Evolutionary conservation across 1,284 basidiomycete genomes (phyloP).

Genomic region (Stygiomarasmius scandens): DNA sequence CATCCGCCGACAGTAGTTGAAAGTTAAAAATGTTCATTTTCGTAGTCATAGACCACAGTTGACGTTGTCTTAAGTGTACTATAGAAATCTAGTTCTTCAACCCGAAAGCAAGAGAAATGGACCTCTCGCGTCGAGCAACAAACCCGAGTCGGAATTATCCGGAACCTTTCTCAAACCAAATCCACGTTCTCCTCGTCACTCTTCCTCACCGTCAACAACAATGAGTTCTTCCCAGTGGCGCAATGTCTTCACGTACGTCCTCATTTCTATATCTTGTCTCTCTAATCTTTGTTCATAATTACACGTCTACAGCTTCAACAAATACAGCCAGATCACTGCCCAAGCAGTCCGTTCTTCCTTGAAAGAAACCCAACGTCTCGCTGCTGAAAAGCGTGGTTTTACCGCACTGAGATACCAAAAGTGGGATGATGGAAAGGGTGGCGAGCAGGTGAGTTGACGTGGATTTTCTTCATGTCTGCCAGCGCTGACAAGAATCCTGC

Average conservation of each 20-base stretch:
- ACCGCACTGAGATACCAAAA: constrained; percentile 80
- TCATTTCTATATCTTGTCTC: background rate
- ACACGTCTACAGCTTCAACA: constrained; percentile 75
- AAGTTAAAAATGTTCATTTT: too few relatives aligned
- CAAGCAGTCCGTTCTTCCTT: constrained; percentile 83
- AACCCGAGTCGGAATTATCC: background rate
- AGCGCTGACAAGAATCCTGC: background rate
- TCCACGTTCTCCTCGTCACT: constrained; percentile 17
- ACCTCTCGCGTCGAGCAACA: too few relatives aligned
- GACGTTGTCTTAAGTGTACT: too few relatives aligned
- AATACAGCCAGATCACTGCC: constrained; percentile 89
- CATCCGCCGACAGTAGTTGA: too few relatives aligned
- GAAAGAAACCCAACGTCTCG: constrained; percentile 79
- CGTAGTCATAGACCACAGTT: too few relatives aligned
- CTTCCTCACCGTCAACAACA: constrained; percentile 30
- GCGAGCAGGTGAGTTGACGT: constrained; percentile 60
- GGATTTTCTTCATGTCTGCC: background rate
- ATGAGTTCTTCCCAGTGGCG: constrained; percentile 77
- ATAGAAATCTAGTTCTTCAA: too few relatives aligned
- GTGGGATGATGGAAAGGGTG: constrained; percentile 82
- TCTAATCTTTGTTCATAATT: background rate
- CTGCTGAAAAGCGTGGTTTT: constrained; percentile 81
- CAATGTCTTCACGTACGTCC: constrained; percentile 73
- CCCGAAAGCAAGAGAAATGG: too few relatives aligned
- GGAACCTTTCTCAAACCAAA: background rate